These are phyloP conservation scores for Pseudopithomyces maydicus DNA, from an alignment of 2,329 filamentous ascomycete genomes.

Conservation along the genomic window DNA sequence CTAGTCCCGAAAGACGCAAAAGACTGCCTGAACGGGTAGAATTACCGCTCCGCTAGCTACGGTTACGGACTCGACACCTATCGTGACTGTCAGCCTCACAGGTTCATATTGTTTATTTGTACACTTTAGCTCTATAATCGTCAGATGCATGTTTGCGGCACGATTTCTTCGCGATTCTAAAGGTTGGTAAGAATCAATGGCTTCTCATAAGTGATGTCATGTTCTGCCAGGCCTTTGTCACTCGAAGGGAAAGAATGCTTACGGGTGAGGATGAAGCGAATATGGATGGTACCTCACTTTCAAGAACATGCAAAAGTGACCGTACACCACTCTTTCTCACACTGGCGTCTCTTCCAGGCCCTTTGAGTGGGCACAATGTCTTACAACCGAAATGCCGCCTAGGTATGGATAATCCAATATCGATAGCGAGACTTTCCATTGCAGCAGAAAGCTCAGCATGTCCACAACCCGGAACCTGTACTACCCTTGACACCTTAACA, in stretches of 20 bases:
- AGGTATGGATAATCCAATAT: too few species aligned
- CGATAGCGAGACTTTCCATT: too few species aligned
- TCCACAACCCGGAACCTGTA: too few species aligned
- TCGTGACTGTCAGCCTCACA: conserved; percentile 2
- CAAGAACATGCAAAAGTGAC: too few species aligned
- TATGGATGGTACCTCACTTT: too few species aligned
- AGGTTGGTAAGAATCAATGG: neutral
- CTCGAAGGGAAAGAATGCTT: neutral
- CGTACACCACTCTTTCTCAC: too few species aligned
- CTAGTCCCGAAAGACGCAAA: neutral
- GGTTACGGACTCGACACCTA: neutral
- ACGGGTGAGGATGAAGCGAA: too few species aligned
- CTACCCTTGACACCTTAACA: too few species aligned
- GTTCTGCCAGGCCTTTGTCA: neutral
- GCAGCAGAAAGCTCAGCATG: too few species aligned
- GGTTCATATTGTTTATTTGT: neutral
- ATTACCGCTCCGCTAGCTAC: neutral
- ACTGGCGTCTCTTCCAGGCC: too few species aligned
- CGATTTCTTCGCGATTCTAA: neutral
- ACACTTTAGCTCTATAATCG: neutral
- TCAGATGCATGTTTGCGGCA: conserved; percentile 1
- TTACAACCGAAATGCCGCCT: too few species aligned
- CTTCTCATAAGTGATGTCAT: neutral
- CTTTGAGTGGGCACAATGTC: too few species aligned
- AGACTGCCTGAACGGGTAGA: neutral